These are phyloP conservation scores for Cryptococcus amylolentus DNA, from an alignment of 1,284 basidiomycete species.

Conservation along the genomic window DNA sequence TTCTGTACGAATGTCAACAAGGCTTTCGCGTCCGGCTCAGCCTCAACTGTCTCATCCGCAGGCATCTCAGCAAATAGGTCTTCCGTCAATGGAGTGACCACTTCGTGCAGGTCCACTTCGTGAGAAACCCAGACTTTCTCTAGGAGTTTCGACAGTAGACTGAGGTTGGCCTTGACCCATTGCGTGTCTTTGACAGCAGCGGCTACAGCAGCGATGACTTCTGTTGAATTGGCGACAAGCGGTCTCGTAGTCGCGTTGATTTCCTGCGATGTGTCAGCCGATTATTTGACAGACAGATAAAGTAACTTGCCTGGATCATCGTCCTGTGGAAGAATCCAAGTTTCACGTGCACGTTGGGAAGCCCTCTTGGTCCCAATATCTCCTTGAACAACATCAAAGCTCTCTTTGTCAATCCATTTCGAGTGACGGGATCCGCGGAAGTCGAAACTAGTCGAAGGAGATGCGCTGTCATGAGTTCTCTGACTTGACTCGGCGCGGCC, in stretches of 20 bases:
- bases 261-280: constrained; percentile 54
- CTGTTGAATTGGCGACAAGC: constrained; percentile 77
- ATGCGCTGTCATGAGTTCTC: constrained; percentile 90
- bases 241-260: constrained; percentile 66
- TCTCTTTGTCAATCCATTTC: constrained; percentile 65
- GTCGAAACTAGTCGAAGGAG: constrained; percentile 81
- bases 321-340: constrained; percentile 80
- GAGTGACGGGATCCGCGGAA: constrained; percentile 64
- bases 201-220: constrained; percentile 78
- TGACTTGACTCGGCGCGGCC: constrained; percentile 72
- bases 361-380: constrained; percentile 75
- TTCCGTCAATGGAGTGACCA: constrained; percentile 79
- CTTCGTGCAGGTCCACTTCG: constrained; percentile 70
- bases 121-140: constrained; percentile 81
- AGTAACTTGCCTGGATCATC: constrained; percentile 65
- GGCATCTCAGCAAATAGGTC: constrained; percentile 80
- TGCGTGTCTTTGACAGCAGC: constrained; percentile 75
- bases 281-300: neutral
- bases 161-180: constrained; percentile 76
- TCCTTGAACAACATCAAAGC: constrained; percentile 76
- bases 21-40: constrained; percentile 61
- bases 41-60: constrained; percentile 71
- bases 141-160: constrained; percentile 80
- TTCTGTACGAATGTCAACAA: constrained; percentile 76
- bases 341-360: constrained; percentile 92